phyloP scores from a whole-genome alignment of 1,139 yeast species.

The Scheffersomyces titani region DNA sequence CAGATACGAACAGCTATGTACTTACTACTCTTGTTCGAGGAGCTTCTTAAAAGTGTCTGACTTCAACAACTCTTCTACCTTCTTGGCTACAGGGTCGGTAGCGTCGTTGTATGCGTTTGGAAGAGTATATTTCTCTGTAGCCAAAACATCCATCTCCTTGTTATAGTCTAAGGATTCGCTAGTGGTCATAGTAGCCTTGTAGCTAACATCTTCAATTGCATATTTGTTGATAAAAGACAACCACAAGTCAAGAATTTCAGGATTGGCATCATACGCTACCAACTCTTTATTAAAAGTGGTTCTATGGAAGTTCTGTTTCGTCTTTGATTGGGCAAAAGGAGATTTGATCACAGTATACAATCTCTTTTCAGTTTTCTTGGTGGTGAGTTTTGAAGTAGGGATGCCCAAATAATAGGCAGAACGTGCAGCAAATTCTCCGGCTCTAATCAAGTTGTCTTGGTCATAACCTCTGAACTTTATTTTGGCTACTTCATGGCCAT shows the following conservation, averaged over 20 bases:
- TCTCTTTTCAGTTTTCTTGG: constrained; percentile 66
- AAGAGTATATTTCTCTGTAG: constrained; percentile 27
- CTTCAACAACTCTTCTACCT: constrained; percentile 70
- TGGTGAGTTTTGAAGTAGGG: constrained; percentile 59
- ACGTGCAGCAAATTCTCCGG: constrained; percentile 83
- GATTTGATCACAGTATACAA: constrained; percentile 93
- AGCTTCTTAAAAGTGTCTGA: constrained; percentile 50
- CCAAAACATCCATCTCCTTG: constrained; percentile 31
- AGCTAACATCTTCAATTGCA: constrained; percentile 78
- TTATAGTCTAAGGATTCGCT: constrained; percentile 53
- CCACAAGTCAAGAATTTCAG: constrained; percentile 83
- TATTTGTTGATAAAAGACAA: constrained; percentile 78
- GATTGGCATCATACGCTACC: constrained; percentile 79
- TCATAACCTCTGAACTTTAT: constrained; percentile 74
- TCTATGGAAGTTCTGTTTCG: constrained; percentile 93
- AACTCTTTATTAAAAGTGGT: constrained; percentile 75
- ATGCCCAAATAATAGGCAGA: constrained; percentile 89
- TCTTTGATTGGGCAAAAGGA: constrained; percentile 92
- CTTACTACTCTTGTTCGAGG: constrained; percentile 22
- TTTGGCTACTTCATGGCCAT: constrained; percentile 74
- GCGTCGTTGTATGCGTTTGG: constrained; percentile 40
- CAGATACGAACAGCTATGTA: constrained; percentile 1
- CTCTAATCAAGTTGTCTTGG: constrained; percentile 68
- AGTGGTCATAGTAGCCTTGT: constrained; percentile 70
- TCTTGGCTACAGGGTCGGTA: constrained; percentile 65